A percentile compares a stretch with the other conserved stretches of the same genome.
Conservation (phyloP, 257 asterid genomes). For the Echium plantagineum region DNA sequence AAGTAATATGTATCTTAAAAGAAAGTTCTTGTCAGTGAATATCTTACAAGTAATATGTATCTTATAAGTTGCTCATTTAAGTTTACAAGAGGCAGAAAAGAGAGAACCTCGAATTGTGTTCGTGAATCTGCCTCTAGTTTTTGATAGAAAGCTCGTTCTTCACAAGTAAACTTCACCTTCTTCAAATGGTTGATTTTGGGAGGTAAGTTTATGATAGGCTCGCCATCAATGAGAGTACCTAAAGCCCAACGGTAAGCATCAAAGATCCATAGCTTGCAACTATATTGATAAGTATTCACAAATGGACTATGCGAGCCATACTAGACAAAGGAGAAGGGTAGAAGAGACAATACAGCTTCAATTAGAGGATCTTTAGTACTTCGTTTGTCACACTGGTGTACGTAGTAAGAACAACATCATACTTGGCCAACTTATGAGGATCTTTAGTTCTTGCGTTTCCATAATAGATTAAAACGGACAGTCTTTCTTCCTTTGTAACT, state of each 20-base stretch:
- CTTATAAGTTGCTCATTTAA: too few species aligned
- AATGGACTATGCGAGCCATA: background rate
- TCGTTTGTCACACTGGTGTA: slow-evolving; percentile 88
- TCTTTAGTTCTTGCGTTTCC: slow-evolving; percentile 76
- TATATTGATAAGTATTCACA: background rate
- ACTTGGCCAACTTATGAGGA: slow-evolving; percentile 60
- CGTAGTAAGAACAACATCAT: slow-evolving; percentile 89
- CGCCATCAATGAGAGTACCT: slow-evolving; percentile 64
- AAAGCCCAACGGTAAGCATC: slow-evolving; percentile 8
- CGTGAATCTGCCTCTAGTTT: slow-evolving; percentile 77
- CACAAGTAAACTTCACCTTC: slow-evolving; percentile 66
- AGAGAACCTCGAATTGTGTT: slow-evolving; percentile 72
- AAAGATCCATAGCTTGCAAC: too few species aligned
- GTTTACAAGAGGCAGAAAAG: slow-evolving; percentile 2
- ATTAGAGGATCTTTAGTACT: slow-evolving; percentile 56
- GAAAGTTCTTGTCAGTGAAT: too few species aligned
- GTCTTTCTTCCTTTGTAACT: slow-evolving; percentile 43
- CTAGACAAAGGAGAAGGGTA: background rate
- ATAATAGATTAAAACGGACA: slow-evolving; percentile 62
- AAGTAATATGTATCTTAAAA: too few species aligned
- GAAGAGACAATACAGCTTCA: slow-evolving; percentile 1
- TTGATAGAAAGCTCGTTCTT: slow-evolving; percentile 69
- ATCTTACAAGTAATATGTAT: too few species aligned
- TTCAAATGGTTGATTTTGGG: slow-evolving; percentile 56
- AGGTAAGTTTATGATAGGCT: slow-evolving; percentile 76